Base-by-base conservation (phyloP, 805 yeast species). In the Dipodascopsis tothii region DNA sequence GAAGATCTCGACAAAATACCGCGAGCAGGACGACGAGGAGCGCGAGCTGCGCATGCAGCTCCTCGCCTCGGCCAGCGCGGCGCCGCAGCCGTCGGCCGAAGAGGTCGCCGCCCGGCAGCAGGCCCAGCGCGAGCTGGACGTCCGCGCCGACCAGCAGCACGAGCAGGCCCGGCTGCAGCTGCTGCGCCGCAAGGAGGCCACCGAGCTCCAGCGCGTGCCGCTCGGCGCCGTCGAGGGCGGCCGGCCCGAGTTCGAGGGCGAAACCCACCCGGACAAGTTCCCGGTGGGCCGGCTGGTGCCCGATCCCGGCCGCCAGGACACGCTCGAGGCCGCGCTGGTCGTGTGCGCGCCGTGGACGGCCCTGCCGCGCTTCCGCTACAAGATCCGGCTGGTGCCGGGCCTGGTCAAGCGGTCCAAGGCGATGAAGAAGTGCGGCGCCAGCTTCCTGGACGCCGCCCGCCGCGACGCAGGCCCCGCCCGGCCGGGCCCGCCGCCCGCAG, bases 281-380 rank as follows among this genome's bases (percentile, higher is more conserved):
- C 71, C 73, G 25, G 60, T 70, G 4, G 80, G 74, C 52, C 57
- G 69, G 3, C 40, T 59, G 9, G 55, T 54, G 30, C 55, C 58
- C 1, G 48, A 51, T 22, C 58, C 65, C 5, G 44, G 42, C 3
- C 41, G 55, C 14, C 70, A 67, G 1, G 94, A 84, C 57, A 65
- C 57, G 2, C 66, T 84, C 7, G 56, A 69, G 7, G 84, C 78
- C 45, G 77, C 83, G 4, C 73, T 90, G 9, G 94, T 96, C 0
- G 78, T 85, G 17, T 90, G 87, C 70, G 96, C 92, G 0, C 98
- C 98, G 2, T 92, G 96, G 95, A 64, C 75, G 9, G 73, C 96
- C 0, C 61, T 92, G 51, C 72, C 68, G 46, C 82, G 82, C 59
- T 76, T 72, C 61, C 80, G 83, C 57, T 87, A 84, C 64, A 86